Base-by-base conservation (phyloP, 345 rosid genomes). In the Excoecaria cochinchinensis region DNA sequence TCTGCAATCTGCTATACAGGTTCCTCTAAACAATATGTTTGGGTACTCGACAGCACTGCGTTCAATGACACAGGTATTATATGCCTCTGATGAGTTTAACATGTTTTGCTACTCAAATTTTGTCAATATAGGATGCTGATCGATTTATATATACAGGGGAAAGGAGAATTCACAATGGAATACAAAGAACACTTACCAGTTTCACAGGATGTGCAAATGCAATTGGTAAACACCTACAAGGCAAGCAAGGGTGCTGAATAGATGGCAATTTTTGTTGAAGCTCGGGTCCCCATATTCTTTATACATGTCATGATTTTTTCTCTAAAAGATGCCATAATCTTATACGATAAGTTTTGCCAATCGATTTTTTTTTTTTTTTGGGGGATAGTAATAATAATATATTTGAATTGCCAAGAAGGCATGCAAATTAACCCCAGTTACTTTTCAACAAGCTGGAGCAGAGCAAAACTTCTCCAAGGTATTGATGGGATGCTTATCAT, bases 121-220 rank as follows among this genome's bases (percentile, higher is more conserved):
- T 42, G 22, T 57, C 4, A 5, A n/a, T 15, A 4, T 21, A 63
- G 3, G 1, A 17, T 61, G 1, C 48, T 72, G 42, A 75, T 75
- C 56, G 47, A 38, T 67, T 19, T 1, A 38, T 50, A 21, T 25
- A 7, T 48, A 38, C 90, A 95, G 90, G 99, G 99, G 8, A 96
- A 96, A 84, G 98, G 98, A 24, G 99, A 96, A 81, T 93, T 96
- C 80, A 89, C 98, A 1, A 96, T 96, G 99, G 99, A 96, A 80
- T 96, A 96, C 89, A 93, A 93, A 82, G 99, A 96, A 76, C 99
- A 96, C 74, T 69, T 57, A 15, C 79, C 99, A 0, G 99, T 93
- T 58, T 89, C 97, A 24, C 91, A 92, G 55, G 97, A 96, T 44
- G 98, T 93, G 74, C 99, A 96, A 69, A 71, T 75, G 82, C 97